A percentile compares a stretch with the other conserved stretches of the same genome.
Evolutionary conservation across 257 asterid species (phyloP).

Genomic region (Leptodermis oblonga): DNA sequence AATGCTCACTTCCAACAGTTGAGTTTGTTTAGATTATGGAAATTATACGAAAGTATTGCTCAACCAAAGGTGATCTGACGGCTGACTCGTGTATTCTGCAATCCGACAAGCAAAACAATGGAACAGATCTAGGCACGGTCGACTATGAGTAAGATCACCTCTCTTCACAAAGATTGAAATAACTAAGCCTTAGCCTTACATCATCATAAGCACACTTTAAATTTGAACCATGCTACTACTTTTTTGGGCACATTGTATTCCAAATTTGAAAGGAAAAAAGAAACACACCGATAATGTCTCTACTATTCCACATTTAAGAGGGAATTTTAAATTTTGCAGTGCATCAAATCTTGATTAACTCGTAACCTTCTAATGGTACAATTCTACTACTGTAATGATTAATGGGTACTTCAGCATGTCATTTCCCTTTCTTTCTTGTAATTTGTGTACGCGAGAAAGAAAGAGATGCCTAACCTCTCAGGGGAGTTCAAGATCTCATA

Average conservation of each 20-base stretch:
- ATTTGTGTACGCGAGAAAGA: not conserved
- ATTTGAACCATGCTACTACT: not conserved
- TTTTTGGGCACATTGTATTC: not conserved
- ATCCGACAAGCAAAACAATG: not conserved
- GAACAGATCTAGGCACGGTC: not conserved
- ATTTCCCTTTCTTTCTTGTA: not conserved
- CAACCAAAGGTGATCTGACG: not conserved
- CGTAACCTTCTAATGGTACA: not conserved
- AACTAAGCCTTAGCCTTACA: not conserved
- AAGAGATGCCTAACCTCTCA: conserved; percentile 44
- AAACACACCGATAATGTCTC: not conserved
- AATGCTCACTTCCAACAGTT: not conserved
- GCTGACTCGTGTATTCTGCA: not conserved
- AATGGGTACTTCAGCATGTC: not conserved
- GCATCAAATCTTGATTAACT: not conserved
- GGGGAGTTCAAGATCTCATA: conserved; percentile 78
- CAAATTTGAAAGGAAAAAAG: not conserved
- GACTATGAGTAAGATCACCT: not conserved
- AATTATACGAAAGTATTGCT: not conserved
- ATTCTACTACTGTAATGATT: not conserved
- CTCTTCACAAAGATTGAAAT: not conserved
- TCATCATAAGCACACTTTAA: not conserved
- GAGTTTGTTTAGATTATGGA: not conserved
- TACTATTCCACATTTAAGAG: not conserved
- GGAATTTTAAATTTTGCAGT: not conserved